Conservation (phyloP, 306 rosid genomes). For the Carpinus fangiana region DNA sequence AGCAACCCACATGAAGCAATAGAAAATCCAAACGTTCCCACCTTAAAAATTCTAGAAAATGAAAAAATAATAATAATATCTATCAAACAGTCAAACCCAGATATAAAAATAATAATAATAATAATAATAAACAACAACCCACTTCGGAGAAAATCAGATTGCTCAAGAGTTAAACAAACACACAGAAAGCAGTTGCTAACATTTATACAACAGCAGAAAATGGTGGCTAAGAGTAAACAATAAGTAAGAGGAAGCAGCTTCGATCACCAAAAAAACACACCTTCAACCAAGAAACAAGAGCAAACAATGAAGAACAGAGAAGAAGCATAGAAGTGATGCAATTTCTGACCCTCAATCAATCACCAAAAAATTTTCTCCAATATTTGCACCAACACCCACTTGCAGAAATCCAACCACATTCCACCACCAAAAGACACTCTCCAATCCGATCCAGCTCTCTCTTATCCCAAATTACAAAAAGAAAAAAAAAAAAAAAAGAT, state of each 20-base stretch:
- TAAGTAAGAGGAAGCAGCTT: constrained; percentile 14
- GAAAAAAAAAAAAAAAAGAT: constrained; percentile 4
- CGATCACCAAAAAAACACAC: constrained; percentile 8
- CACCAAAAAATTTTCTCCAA: not conserved
- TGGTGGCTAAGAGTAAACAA: not conserved
- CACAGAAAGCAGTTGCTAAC: not conserved
- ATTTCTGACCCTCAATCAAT: constrained; percentile 11
- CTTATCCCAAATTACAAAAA: constrained; percentile 23
- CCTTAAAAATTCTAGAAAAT: not conserved
- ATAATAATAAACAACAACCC: not conserved
- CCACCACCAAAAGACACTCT: constrained; percentile 33
- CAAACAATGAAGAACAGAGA: constrained; percentile 14
- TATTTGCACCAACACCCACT: constrained; percentile 4
- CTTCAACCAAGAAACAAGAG: constrained; percentile 10
- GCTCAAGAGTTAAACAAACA: constrained; percentile 14
- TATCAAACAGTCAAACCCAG: not conserved
- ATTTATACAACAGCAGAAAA: not conserved
- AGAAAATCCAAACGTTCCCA: not conserved
- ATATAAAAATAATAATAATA: not conserved
- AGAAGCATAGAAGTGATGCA: not conserved
- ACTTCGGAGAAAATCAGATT: constrained; percentile 10
- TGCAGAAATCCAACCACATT: constrained; percentile 13
- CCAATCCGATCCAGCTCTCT: constrained; percentile 36
- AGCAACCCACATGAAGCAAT: not conserved
- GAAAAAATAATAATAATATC: not conserved